Conservation (phyloP, 2,329 filamentous ascomycete species). For the Huntiella savannae region DNA sequence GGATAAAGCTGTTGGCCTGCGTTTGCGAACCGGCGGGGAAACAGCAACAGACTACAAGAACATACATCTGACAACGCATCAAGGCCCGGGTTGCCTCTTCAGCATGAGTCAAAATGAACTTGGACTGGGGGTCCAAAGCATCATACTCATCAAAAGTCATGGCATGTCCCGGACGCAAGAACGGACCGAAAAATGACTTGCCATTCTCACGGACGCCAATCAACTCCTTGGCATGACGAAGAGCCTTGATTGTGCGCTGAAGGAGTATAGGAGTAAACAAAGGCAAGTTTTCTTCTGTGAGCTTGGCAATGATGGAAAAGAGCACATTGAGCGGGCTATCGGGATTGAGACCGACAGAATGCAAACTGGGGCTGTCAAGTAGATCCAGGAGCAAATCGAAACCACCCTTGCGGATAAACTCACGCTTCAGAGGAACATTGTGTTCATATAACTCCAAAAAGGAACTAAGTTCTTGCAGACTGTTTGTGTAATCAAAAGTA, state of each 20-base stretch:
- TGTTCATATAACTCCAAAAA: constrained; percentile 61
- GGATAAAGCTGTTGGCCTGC: constrained; percentile 26
- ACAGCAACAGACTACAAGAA: constrained; percentile 18
- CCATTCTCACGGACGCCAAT: constrained; percentile 28
- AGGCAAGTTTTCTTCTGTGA: constrained; percentile 65
- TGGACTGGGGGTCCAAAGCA: constrained; percentile 19
- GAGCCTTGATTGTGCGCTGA: constrained; percentile 48
- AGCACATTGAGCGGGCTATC: constrained; percentile 10
- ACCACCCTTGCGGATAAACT: constrained; percentile 62
- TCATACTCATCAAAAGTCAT: constrained; percentile 18
- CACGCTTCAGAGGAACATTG: constrained; percentile 51
- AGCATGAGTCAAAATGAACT: constrained; percentile 37
- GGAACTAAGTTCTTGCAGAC: constrained; percentile 31
- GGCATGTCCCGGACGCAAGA: constrained; percentile 30
- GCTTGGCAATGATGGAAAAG: constrained; percentile 6
- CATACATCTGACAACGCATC: constrained; percentile 55
- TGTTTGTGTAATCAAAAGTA: constrained; percentile 8
- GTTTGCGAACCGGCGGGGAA: constrained; percentile 4
- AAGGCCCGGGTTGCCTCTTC: constrained; percentile 64
- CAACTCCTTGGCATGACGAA: constrained; percentile 50
- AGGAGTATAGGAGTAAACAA: constrained; percentile 67
- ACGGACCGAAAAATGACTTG: constrained; percentile 52
- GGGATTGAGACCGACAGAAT: constrained; percentile 39
- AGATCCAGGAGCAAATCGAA: constrained; percentile 73
- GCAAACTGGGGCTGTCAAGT: constrained; percentile 61